Conservation (phyloP, 2,329 filamentous ascomycete genomes). For the Pseudovirgaria hyperparasitica region DNA sequence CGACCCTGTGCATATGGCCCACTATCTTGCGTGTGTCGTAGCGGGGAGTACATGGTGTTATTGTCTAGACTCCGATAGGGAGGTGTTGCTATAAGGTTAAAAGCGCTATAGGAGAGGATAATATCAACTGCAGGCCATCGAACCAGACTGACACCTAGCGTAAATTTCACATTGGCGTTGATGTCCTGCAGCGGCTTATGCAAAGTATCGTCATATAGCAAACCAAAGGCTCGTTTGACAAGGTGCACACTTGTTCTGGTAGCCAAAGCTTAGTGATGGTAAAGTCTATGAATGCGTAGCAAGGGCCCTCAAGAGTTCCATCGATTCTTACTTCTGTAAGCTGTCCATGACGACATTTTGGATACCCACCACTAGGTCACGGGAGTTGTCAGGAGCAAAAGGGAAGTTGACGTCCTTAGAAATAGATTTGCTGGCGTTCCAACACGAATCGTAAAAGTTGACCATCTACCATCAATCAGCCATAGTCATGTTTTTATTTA, state of each 20-base stretch:
- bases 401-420: constrained; percentile 49
- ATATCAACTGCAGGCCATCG: constrained; percentile 29
- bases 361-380: constrained; percentile 47
- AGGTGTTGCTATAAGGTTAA: constrained; percentile 31
- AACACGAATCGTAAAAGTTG: constrained; percentile 49
- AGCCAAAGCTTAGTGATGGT: constrained; percentile 37
- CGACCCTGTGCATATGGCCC: constrained; percentile 51
- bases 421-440: constrained; percentile 43
- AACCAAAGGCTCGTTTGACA: constrained; percentile 51
- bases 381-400: constrained; percentile 42
- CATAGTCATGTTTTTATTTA: constrained; percentile 1
- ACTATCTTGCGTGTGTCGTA: constrained; percentile 42
- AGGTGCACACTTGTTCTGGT: constrained; percentile 41
- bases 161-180: constrained; percentile 33
- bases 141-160: constrained; percentile 22
- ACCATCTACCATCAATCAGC: constrained; percentile 62
- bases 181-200: constrained; percentile 37
- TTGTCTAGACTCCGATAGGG: constrained; percentile 45
- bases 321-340: constrained; percentile 18
- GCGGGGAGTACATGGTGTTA: constrained; percentile 53
- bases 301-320: constrained; percentile 22
- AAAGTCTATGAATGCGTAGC: constrained; percentile 35
- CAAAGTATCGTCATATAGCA: constrained; percentile 49
- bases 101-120: constrained; percentile 35
- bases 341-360: constrained; percentile 24